A percentile compares a stretch with the other conserved stretches of the same genome.
Conservation (phyloP, 208 protist species). For the Porcisia hertigi region DNA sequence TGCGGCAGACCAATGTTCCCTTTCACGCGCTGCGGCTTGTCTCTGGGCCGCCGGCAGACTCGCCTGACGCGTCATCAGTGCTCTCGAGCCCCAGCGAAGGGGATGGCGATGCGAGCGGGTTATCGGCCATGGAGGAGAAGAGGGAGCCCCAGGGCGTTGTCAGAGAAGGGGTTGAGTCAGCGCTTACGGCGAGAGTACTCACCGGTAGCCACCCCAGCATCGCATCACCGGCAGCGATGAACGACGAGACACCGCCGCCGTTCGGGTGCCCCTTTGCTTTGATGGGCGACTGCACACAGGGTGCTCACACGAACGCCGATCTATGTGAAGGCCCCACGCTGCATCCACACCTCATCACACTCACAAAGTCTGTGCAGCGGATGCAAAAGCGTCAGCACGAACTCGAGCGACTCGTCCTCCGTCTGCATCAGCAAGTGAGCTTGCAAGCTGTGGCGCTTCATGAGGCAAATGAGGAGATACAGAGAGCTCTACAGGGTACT, state of each 20-base stretch:
- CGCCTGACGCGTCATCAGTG: conserved; percentile 3
- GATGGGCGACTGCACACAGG: conserved; percentile 37
- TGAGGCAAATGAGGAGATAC: background rate
- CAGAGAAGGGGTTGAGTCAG: background rate
- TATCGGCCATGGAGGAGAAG: background rate
- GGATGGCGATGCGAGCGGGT: background rate
- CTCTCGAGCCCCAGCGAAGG: conserved; percentile 6
- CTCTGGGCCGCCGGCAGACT: background rate
- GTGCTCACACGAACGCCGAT: conserved; percentile 37
- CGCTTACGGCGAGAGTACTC: background rate
- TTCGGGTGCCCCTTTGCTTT: conserved; percentile 42
- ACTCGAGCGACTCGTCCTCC: conserved; percentile 24
- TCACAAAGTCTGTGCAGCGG: conserved; percentile 26
- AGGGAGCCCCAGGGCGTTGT: background rate
- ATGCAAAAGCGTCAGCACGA: conserved; percentile 31
- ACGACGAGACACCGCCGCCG: conserved; percentile 1
- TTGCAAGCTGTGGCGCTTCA: conserved; percentile 4
- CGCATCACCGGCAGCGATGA: background rate
- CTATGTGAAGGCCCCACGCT: conserved; percentile 15
- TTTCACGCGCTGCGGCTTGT: conserved; percentile 32
- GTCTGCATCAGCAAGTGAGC: conserved; percentile 20
- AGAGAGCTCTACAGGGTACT: background rate
- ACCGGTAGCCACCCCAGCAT: background rate
- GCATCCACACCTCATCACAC: conserved; percentile 36
- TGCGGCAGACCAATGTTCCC: conserved; percentile 3